Evolutionary conservation across 345 rosid species (phyloP), one percentile per base, ranked within the genome.

Genomic region (Eucalyptus polyanthemos): DNA sequence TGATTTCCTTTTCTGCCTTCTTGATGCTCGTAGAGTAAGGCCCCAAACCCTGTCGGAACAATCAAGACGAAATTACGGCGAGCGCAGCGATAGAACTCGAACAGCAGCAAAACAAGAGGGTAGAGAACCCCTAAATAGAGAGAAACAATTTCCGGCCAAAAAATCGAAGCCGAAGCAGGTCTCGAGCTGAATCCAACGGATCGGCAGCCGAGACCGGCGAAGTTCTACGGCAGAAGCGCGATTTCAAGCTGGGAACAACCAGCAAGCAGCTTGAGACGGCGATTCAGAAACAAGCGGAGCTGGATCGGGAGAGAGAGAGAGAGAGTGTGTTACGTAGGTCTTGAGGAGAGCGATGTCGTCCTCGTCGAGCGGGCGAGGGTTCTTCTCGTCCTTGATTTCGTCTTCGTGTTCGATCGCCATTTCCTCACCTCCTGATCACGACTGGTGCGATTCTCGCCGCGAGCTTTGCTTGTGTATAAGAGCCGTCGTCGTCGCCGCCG

Each of bases 311-410:
- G 49, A 47, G 49, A 47, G 49, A 47, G 49, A 47, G 60, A n/a
- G 22, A 15, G 45, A 27, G 67, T 4, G 60, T 9, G 86, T 80
- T 95, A 96, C 99, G 51, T 97, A 97, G 89, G 98, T 97, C 89
- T 97, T 97, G 91, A 97, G 98, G 50, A 97, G 96, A 83, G 99
- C 99, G 67, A 97, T 95, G 85, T 97, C 99, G 88, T 95, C 99
- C 88, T 96, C 98, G 40, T 95, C 98, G 29, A 96, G 97, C n/a
- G 98, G 99, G 7, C 94, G 95, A 54, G 97, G 97, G 89, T 95
- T 95, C 95, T 96, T 96, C 97, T 96, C 98, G 89, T 96, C 97
- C 93, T 95, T 93, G 90, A 94, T 89, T 86, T 95, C 97, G 5
- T 94, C 96, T 83, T 94, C 97, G 8, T 90, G 88, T 5, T 92